These are phyloP conservation scores for Solanum pinnatisectum DNA, from an alignment of 257 asterid species.

Conservation along the genomic window DNA sequence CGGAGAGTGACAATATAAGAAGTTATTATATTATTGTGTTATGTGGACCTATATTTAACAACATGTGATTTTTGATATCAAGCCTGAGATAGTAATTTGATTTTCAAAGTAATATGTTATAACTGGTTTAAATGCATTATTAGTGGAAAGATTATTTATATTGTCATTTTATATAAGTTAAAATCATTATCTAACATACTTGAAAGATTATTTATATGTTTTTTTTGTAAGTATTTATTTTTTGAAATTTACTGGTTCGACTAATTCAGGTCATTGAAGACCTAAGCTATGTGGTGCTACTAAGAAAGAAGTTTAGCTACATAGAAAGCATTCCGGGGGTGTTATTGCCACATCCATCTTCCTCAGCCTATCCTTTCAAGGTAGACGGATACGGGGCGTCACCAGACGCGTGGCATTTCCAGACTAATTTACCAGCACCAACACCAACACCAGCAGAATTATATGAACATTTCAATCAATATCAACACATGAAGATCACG, in stretches of 20 bases:
- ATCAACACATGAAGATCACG: slow-evolving; percentile 47
- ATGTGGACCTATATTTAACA: background rate
- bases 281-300: slow-evolving; percentile 78
- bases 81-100: background rate
- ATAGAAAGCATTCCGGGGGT: slow-evolving; percentile 97
- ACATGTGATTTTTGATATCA: background rate
- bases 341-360: slow-evolving; percentile 85
- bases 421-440: background rate
- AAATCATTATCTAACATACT: background rate
- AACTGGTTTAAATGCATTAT: background rate
- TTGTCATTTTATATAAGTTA: background rate
- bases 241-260: background rate
- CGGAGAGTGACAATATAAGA: too few species aligned
- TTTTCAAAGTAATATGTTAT: background rate
- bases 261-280: slow-evolving; percentile 68
- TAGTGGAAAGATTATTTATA: background rate
- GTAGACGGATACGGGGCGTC: slow-evolving; percentile 28
- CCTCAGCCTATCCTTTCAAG: slow-evolving; percentile 54
- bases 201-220: background rate
- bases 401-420: slow-evolving; percentile 50
- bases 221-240: background rate
- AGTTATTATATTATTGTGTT: background rate
- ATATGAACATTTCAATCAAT: slow-evolving; percentile 26
- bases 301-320: slow-evolving; percentile 83
- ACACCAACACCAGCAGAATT: slow-evolving; percentile 16